These are phyloP conservation scores for Hemileccinum impolitum DNA, from an alignment of 768 basidiomycete species.

Conservation along the genomic window DNA sequence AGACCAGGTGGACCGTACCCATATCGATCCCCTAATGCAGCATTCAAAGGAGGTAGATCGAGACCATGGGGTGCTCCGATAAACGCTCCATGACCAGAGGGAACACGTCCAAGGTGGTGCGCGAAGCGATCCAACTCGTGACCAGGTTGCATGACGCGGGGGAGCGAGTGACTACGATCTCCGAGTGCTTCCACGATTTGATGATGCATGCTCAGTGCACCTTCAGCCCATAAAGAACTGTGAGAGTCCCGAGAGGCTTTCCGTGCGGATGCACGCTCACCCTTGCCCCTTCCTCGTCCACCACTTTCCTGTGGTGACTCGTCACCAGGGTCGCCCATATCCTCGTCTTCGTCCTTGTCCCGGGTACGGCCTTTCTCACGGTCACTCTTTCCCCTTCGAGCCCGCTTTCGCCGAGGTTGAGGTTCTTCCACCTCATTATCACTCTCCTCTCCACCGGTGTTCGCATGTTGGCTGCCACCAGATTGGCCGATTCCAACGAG, in stretches of 20 bases:
- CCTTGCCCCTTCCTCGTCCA: slow-evolving; percentile 33
- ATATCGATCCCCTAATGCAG: slow-evolving; percentile 37
- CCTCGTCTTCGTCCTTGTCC: slow-evolving; percentile 44
- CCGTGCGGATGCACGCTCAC: slow-evolving; percentile 36
- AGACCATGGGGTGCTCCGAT: slow-evolving; percentile 44
- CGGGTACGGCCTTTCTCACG: slow-evolving; percentile 36
- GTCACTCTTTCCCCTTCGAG: slow-evolving; percentile 38
- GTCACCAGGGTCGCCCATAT: slow-evolving; percentile 44
- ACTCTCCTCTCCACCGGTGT: slow-evolving; percentile 40
- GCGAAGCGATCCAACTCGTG: slow-evolving; percentile 32
- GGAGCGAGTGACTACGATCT: slow-evolving; percentile 32
- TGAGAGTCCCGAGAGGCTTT: slow-evolving; percentile 36
- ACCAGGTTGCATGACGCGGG: slow-evolving; percentile 29
- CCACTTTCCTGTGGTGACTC: slow-evolving; percentile 31
- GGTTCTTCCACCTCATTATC: slow-evolving; percentile 39
- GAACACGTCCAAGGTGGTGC: slow-evolving; percentile 34
- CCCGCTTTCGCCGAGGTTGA: slow-evolving; percentile 59
- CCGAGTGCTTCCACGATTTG: slow-evolving; percentile 34
- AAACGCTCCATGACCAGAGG: slow-evolving; percentile 34
- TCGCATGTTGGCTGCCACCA: slow-evolving; percentile 33
- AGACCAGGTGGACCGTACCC: slow-evolving; percentile 37
- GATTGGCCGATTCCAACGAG: slow-evolving; percentile 77
- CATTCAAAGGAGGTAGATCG: slow-evolving; percentile 59
- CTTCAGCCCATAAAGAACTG: slow-evolving; percentile 33
- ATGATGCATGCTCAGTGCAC: slow-evolving; percentile 33